Evolutionary conservation across 352 stramenopile species (phyloP), one percentile per base, ranked within the genome.

Genomic region (Phytopythium montanum): DNA sequence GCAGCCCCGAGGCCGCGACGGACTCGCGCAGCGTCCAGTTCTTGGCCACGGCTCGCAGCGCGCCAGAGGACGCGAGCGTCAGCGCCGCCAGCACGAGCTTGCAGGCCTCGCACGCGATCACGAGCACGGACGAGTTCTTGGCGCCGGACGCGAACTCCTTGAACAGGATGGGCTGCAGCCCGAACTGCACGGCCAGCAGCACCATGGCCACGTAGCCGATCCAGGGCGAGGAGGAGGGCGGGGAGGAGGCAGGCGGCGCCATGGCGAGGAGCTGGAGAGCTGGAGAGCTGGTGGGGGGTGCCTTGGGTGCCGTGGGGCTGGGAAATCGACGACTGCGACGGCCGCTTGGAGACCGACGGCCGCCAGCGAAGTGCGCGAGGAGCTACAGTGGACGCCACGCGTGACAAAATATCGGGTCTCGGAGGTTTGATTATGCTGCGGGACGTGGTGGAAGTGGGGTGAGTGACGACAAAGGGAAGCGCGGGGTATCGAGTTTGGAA

Each of bases 161-260:
- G 69, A 87, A 93, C 50, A 93, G 72, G 19, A 95, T 88, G 1
- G 85, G 85, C 66, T 95, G 85, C 53, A 92, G 67, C 1, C 83
- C 85, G 63, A 93, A 95, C 67, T 95, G 85, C 60, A 93, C 63
- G 39, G 85, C 76, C 39, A 95, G 67, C 39, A 90, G 71, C 50
- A 70, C 62, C 82, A 95, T 92, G 25, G 71, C 65, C 48, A 64
- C 62, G 60, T 75, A 79, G 46, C 71, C 71, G 39, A 76, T 61
- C 64, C 53, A 73, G 2, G 46, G 5, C 23, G 64, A 67, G 18
- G 70, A 42, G 12, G 56, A 25, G n/a, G n/a, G n/a, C n/a, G n/a
- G n/a, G 16, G 56, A 31, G 54, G 25, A 34, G 23, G 54, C 56
- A 21, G 55, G 21, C 25, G 54, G 6, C 44, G 28, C 53, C 52